Percentiles rank a stretch among this genome's conserved stretches.
phyloP scores from a whole-genome alignment of 495 filamentous ascomycete species.

The Podospora tetraspora region DNA sequence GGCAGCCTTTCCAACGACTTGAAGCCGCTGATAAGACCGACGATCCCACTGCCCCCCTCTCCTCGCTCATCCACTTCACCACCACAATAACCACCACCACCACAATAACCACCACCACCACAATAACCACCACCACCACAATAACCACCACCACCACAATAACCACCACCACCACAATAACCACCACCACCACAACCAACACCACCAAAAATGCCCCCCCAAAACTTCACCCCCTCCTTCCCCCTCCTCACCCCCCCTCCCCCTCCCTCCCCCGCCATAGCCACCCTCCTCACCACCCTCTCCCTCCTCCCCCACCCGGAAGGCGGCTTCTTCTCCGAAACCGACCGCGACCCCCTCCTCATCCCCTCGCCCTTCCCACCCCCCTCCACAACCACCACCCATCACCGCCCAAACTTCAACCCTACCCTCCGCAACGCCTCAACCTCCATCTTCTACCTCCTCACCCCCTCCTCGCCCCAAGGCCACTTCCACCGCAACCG shows the following conservation, averaged over 20 bases:
- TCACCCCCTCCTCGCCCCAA: constrained; percentile 51
- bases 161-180: background rate
- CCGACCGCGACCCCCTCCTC: constrained; percentile 48
- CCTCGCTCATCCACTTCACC: background rate
- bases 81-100: background rate
- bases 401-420: constrained; percentile 20
- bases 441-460: constrained; percentile 56
- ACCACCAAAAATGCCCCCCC: constrained; percentile 4
- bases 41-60: background rate
- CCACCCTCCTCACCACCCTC: constrained; percentile 42
- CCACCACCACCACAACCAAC: too few relatives aligned
- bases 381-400: constrained; percentile 14
- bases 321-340: constrained; percentile 62
- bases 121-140: background rate
- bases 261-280: constrained; percentile 34
- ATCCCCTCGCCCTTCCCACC: constrained; percentile 48
- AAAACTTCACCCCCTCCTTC: background rate
- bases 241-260: constrained; percentile 20
- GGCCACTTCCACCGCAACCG: constrained; percentile 58
- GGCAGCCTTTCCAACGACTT: background rate
- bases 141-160: background rate
- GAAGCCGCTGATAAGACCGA: background rate
- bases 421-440: constrained; percentile 40
- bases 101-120: background rate
- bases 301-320: constrained; percentile 50